These are phyloP conservation scores for Phytophthora melonis DNA, from an alignment of 352 stramenopile species.

Conservation along the genomic window DNA sequence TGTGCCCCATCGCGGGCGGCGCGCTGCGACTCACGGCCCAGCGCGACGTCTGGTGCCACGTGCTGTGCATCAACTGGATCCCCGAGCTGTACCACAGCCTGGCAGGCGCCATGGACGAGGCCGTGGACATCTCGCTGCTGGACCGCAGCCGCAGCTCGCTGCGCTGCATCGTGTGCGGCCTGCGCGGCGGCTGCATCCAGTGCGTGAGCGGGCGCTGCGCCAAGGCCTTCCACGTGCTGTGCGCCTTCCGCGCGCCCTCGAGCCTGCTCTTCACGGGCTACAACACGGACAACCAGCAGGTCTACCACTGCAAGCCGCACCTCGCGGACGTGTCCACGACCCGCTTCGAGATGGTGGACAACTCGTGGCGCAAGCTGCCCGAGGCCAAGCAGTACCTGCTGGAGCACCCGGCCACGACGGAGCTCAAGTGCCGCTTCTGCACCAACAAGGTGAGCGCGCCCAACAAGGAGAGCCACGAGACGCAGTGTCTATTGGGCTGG, in stretches of 20 bases:
- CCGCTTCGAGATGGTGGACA: conserved; percentile 77
- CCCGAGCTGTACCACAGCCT: conserved; percentile 86
- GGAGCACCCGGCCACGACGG: conserved; percentile 33
- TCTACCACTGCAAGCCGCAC: conserved; percentile 88
- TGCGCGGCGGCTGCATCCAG: conserved; percentile 88
- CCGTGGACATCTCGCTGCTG: conserved; percentile 70
- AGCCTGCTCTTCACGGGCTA: conserved; percentile 85
- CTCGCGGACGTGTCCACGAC: conserved; percentile 65
- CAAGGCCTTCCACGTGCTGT: conserved; percentile 85
- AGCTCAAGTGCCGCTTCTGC: conserved; percentile 69
- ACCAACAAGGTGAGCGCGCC: conserved; percentile 50
- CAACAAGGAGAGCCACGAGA: conserved; percentile 62
- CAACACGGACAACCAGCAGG: conserved; percentile 77
- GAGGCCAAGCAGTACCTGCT: conserved; percentile 38
- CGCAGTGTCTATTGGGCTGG: conserved; percentile 69
- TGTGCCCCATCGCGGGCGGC: conserved; percentile 77
- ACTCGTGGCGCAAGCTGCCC: conserved; percentile 55
- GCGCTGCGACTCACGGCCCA: conserved; percentile 75
- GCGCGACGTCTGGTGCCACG: conserved; percentile 76
- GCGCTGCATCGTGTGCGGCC: conserved; percentile 84
- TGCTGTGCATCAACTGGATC: conserved; percentile 89
- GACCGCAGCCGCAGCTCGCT: conserved; percentile 76
- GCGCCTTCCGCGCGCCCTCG: conserved; percentile 77
- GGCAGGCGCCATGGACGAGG: conserved; percentile 61
- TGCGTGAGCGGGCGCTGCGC: conserved; percentile 87